Percentiles rank a stretch among this genome's conserved stretches.
Evolutionary conservation across 1,284 basidiomycete species (phyloP).

Genomic region (Gymnopus androsaceus): DNA sequence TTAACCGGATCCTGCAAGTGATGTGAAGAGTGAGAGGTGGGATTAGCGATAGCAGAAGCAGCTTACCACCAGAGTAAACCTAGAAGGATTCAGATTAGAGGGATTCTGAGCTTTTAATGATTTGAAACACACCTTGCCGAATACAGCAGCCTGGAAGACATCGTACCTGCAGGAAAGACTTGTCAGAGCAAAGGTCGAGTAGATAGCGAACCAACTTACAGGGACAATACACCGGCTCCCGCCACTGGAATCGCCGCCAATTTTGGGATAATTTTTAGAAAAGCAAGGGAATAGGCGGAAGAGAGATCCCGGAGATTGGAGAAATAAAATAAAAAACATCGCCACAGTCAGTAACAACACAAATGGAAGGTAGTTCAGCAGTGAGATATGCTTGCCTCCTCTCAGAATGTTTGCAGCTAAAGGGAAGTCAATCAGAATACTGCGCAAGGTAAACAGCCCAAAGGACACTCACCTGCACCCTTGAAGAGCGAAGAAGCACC

Average conservation of each 20-base stretch:
- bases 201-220: no score
- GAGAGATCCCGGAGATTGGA: no score
- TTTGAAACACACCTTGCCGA: no score
- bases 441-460: background rate
- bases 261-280: no score
- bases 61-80: slow-evolving; percentile 82
- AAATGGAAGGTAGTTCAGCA: background rate
- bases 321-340: no score
- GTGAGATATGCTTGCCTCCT: background rate
- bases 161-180: slow-evolving; percentile 92
- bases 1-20: slow-evolving; percentile 2
- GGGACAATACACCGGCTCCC: slow-evolving; percentile 98
- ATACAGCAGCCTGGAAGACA: slow-evolving; percentile 88
- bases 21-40: background rate
- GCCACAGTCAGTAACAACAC: background rate
- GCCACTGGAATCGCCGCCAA: slow-evolving; percentile 95
- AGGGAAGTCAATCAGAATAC: background rate
- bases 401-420: slow-evolving; percentile 6
- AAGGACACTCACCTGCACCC: slow-evolving; percentile 74
- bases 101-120: no score
- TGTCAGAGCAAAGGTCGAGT: no score
- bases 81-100: no score
- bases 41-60: background rate
- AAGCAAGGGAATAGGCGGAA: no score
- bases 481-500: slow-evolving; percentile 89